phyloP scores from a whole-genome alignment of 371 early-diverging fungal genomes.

The Apophysomyces variabilis region DNA sequence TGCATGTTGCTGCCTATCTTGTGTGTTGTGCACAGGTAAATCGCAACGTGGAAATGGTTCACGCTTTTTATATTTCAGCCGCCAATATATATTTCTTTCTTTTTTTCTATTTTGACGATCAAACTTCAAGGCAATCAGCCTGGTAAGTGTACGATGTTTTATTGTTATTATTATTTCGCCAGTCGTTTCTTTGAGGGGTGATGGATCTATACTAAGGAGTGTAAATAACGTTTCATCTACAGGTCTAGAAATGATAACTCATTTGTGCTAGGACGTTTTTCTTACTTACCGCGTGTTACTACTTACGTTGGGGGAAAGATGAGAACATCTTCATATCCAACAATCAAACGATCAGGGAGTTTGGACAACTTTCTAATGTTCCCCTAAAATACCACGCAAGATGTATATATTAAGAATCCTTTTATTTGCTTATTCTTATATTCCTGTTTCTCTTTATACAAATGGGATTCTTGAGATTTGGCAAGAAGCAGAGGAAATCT shows the following conservation, averaged over 20 bases:
- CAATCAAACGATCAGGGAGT: conserved; percentile 2
- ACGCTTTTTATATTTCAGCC: neutral
- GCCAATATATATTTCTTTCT: neutral
- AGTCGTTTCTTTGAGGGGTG: neutral
- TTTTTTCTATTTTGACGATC: neutral
- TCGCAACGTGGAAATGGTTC: conserved; percentile 1
- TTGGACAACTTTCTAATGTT: conserved; percentile 10
- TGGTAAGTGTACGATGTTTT: neutral
- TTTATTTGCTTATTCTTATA: conserved; percentile 7
- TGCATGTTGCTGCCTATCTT: conserved; percentile 7
- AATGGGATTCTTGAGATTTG: conserved; percentile 5
- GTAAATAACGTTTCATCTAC: conserved; percentile 10
- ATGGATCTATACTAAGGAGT: neutral
- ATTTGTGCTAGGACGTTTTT: neutral
- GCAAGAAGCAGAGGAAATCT: neutral
- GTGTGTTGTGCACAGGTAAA: conserved; percentile 10
- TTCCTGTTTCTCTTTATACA: conserved; percentile 1
- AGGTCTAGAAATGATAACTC: conserved; percentile 5
- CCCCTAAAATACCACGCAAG: conserved; percentile 2
- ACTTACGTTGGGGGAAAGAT: neutral
- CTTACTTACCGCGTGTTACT: conserved; percentile 1
- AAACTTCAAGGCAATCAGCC: neutral
- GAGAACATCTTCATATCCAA: too few species aligned
- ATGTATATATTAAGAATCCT: conserved; percentile 7
- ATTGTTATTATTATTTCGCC: neutral